Base-by-base conservation (phyloP, 2,329 filamentous ascomycete species). In the Pseudocercospora musae region DNA sequence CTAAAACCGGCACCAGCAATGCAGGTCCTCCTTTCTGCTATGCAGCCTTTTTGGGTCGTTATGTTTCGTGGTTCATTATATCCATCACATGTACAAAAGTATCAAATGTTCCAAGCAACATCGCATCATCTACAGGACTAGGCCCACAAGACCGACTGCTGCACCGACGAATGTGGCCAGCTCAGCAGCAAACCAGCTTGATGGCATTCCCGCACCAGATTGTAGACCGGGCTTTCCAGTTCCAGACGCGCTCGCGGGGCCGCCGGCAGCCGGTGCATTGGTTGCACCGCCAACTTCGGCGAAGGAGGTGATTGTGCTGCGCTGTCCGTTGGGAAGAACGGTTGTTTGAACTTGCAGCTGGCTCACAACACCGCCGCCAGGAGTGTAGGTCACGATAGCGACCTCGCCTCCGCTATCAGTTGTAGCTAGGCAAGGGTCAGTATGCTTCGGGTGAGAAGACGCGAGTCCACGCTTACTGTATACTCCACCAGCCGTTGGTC, bases 311-410 rank as follows among this genome's bases (percentile, higher is more conserved):
- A 80, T 72, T 1, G 78, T 80, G 37, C 69, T 74, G 3, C 69
- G 74, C 33, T 72, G 61, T 15, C 76, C 76, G 58, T 77, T 70
- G 8, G 75, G 64, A 13, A 76, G 63, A 10, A 67, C 71, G 1
- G 73, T 74, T 4, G 76, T 78, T 42, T 67, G 55, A 18, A 81
- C 66, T 29, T 77, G 72, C 27, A 82, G 64, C 52, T 73, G 72
- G 65, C 72, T 77, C 20, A 82, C 76, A 8, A 65, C 69, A 20
- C 75, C 78, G 50, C 75, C 79, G 52, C 69, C 72, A 3, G 80
- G 80, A 0, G 79, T 81, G 67, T 78, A 81, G 1, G 80, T 82
- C 2, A 80, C 79, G 56, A 80, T 65, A 59, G 81, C 75, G 2
- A 78, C 78, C 40, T 69, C 64, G 23, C 80, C 80, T 7, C 63